These are phyloP conservation scores for Pochonia chlamydosporia DNA, from an alignment of 2,329 filamentous ascomycete genomes.

Conservation along the genomic window DNA sequence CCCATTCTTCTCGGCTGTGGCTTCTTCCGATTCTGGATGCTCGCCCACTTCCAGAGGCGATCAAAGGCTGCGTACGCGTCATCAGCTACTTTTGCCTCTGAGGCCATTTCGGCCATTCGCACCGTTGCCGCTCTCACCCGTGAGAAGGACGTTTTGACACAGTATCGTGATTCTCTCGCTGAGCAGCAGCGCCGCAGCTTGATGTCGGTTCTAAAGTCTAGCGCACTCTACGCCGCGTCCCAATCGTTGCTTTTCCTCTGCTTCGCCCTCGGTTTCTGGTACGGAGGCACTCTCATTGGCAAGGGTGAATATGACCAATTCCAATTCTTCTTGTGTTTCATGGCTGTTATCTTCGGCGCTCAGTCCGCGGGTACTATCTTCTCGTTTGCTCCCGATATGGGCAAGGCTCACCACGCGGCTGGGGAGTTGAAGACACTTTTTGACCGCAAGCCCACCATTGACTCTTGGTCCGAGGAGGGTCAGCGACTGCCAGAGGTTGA, in stretches of 20 bases:
- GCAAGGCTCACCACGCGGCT: conserved; percentile 83
- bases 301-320: conserved; percentile 68
- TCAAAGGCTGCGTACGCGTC: conserved; percentile 74
- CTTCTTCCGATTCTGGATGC: conserved; percentile 83
- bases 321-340: conserved; percentile 90
- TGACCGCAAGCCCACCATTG: conserved; percentile 75
- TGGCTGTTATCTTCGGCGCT: conserved; percentile 81
- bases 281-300: conserved; percentile 72
- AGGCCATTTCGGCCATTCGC: conserved; percentile 88
- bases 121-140: conserved; percentile 89
- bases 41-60: conserved; percentile 71
- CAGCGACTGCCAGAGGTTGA: conserved; percentile 57
- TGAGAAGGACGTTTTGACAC: conserved; percentile 70
- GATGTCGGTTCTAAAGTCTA: conserved; percentile 69
- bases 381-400: conserved; percentile 87
- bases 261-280: conserved; percentile 89
- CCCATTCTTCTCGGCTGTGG: conserved; percentile 74
- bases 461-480: conserved; percentile 71
- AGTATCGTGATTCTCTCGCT: conserved; percentile 64
- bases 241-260: conserved; percentile 81
- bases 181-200: conserved; percentile 63
- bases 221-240: conserved; percentile 72
- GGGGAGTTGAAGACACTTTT: conserved; percentile 76
- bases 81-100: conserved; percentile 83
- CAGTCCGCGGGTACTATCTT: conserved; percentile 89